Evolutionary conservation across 75 land plant genomes (phyloP), one percentile per base, ranked within the genome.

Genomic region (Cryptomeria japonica): DNA sequence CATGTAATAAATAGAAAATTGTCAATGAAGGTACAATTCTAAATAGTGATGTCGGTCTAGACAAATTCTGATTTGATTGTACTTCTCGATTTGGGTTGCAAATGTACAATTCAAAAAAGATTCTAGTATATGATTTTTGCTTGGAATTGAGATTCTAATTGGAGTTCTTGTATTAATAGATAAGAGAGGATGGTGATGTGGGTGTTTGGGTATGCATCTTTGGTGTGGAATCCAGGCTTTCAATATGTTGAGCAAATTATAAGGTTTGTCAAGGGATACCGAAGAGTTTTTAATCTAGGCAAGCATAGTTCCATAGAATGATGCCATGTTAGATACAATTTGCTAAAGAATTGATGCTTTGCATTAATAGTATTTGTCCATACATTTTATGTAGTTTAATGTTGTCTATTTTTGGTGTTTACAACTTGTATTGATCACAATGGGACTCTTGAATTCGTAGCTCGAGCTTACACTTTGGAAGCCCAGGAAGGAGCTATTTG

Each of bases 391-490:
- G 36, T 85, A 49, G 15, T 53, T 22, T 85, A 22, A 44, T 41
- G 46, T 49, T 53, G 15, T 44, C 58, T 44, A 4, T 22, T 42
- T 49, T 16, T 44, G 55, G 19, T 85, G 6, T 85, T 80, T 91
- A 56, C 93, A 98, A 99, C 96, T 39, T 97, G 97, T 93, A 93
- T 94, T 86, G 99, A 98, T 89, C 99, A 98, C 83, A n/a, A n/a
- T n/a, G n/a, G n/a, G n/a, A n/a, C n/a, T n/a, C n/a, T n/a, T n/a
- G n/a, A n/a, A n/a, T n/a, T n/a, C n/a, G n/a, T n/a, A n/a, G n/a
- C n/a, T n/a, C n/a, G n/a, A n/a, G n/a, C n/a, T n/a, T n/a, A n/a
- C n/a, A n/a, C n/a, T n/a, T n/a, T n/a, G n/a, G n/a, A n/a, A n/a
- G n/a, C n/a, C n/a, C n/a, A n/a, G n/a, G n/a, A n/a, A n/a, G n/a